Evolutionary conservation across 1,284 basidiomycete genomes (phyloP).

Genomic region (Moesziomyces antarcticus): DNA sequence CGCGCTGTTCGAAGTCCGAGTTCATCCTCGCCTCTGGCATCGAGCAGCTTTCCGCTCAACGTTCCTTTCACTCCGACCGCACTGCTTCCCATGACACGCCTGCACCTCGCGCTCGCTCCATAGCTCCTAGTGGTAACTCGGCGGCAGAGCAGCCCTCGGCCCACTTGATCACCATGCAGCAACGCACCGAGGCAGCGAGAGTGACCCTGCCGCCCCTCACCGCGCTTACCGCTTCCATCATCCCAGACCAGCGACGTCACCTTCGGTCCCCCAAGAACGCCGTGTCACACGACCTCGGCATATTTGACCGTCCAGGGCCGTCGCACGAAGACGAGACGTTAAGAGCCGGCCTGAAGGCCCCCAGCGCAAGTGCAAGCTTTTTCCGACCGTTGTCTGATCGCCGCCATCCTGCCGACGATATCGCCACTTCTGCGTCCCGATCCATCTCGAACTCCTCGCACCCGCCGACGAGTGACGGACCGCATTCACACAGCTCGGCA

Average conservation of each 20-base stretch:
- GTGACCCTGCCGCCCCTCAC: constrained; percentile 40
- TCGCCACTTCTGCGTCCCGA: too few relatives aligned
- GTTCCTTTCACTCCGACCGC: background rate
- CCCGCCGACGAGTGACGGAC: too few relatives aligned
- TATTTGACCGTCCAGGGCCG: background rate
- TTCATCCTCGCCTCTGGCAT: background rate
- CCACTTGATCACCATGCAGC: constrained; percentile 12
- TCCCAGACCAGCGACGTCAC: constrained; percentile 14
- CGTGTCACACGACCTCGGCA: background rate
- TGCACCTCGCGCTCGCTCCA: background rate
- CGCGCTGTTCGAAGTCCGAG: background rate
- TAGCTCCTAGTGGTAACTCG: background rate
- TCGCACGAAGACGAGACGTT: background rate
- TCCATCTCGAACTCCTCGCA: too few relatives aligned
- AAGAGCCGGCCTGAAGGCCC: too few relatives aligned
- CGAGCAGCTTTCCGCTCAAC: background rate
- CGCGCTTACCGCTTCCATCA: constrained; percentile 32
- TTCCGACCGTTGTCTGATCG: too few relatives aligned
- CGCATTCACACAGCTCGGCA: too few relatives aligned
- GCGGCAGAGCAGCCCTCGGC: background rate
- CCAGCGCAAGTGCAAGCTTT: too few relatives aligned
- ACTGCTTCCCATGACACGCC: background rate
- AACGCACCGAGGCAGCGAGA: constrained; percentile 9
- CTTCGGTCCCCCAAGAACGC: background rate
- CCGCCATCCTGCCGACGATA: too few relatives aligned